Evolutionary conservation across 2,329 filamentous ascomycete species (phyloP).

Genomic region (Curvularia sp.): DNA sequence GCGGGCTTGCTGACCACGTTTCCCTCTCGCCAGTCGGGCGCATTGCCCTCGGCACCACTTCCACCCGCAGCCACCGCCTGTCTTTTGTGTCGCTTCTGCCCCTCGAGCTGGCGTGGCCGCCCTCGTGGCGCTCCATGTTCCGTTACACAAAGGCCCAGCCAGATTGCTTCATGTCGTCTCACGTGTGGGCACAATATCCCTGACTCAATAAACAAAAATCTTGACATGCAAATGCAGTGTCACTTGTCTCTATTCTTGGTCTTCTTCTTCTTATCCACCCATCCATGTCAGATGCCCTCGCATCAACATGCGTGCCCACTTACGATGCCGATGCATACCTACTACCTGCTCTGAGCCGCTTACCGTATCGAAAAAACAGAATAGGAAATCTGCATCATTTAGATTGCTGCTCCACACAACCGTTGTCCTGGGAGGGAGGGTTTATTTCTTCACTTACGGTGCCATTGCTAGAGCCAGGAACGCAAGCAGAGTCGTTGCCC

Average conservation of each 20-base stretch:
- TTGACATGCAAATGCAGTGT: constrained; percentile 45
- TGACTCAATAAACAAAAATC: constrained; percentile 46
- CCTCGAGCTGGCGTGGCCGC: constrained; percentile 43
- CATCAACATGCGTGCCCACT: constrained; percentile 4
- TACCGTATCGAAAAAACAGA: constrained; percentile 60
- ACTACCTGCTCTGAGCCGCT: constrained; percentile 57
- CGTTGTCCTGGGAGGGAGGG: constrained; percentile 24
- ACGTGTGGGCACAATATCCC: constrained; percentile 43
- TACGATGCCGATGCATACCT: constrained; percentile 55
- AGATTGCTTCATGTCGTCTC: constrained; percentile 47
- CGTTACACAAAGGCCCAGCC: constrained; percentile 41
- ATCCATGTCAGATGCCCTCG: constrained; percentile 21
- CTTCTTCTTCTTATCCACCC: constrained; percentile 14
- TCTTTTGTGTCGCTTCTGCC: constrained; percentile 32
- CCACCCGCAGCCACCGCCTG: constrained; percentile 33
- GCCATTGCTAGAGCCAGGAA: constrained; percentile 60
- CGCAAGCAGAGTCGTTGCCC: constrained; percentile 57
- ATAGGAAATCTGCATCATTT: constrained; percentile 51
- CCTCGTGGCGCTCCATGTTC: constrained; percentile 46
- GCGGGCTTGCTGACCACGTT: constrained; percentile 41
- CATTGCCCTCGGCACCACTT: constrained; percentile 33
- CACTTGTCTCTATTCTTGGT: constrained; percentile 47
- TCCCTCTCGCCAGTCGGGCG: constrained; percentile 24
- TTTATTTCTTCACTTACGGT: constrained; percentile 47
- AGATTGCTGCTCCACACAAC: constrained; percentile 45